phyloP scores from a whole-genome alignment of 2,329 filamentous ascomycete genomes.

The Botrytis pseudocinerea region DNA sequence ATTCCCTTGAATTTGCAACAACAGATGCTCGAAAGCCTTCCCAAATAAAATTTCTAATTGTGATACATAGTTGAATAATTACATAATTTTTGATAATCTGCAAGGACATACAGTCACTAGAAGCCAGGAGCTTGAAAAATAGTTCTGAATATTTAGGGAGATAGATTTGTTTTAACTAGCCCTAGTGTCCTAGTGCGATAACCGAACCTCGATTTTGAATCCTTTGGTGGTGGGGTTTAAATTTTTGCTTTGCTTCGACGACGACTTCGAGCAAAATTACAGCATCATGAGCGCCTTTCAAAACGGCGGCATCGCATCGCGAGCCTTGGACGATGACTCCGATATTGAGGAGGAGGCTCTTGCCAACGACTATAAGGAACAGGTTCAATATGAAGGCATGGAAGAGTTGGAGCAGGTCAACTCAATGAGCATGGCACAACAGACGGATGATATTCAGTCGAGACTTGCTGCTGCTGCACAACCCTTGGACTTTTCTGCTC shows the following conservation, averaged over 20 bases:
- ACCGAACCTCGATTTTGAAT: conserved; percentile 22
- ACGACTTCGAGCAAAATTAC: conserved; percentile 20
- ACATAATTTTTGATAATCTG: neutral
- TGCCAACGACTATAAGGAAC: conserved; percentile 93
- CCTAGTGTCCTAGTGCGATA: conserved; percentile 19
- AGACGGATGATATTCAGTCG: conserved; percentile 88
- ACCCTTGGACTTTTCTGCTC: conserved; percentile 92
- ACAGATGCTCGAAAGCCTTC: neutral
- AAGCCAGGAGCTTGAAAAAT: neutral
- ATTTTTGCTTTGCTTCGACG: conserved; percentile 10
- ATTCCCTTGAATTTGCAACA: neutral
- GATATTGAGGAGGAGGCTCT: conserved; percentile 96
- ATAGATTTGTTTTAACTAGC: conserved; percentile 21
- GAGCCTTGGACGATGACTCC: conserved; percentile 74
- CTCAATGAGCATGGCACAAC: conserved; percentile 68
- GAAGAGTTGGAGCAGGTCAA: conserved; percentile 76
- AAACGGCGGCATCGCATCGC: conserved; percentile 60
- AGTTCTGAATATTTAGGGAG: conserved; percentile 6
- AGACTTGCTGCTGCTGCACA: conserved; percentile 89
- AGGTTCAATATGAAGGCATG: conserved; percentile 89
- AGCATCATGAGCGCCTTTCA: conserved; percentile 59
- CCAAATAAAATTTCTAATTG: neutral
- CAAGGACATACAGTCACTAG: neutral
- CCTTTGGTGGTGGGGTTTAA: conserved; percentile 15
- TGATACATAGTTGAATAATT: neutral